Percentiles rank a stretch among this genome's conserved stretches.
phyloP scores from a whole-genome alignment of 73 alveolate species.

The Tetrahymena malaccensis region DNA sequence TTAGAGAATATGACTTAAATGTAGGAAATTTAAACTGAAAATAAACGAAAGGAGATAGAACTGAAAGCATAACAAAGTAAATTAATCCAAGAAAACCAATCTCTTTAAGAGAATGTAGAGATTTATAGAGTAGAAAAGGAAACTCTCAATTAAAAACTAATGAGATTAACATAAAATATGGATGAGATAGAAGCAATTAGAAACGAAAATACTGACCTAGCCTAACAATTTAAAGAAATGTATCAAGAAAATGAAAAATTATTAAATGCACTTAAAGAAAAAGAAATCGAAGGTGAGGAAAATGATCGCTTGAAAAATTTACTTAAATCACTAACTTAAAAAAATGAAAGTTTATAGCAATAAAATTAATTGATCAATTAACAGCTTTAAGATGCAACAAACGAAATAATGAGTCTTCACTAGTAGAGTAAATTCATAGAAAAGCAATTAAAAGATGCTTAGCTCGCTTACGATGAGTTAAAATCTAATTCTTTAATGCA shows the following conservation, averaged over 20 bases:
- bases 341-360: neutral
- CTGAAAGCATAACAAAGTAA: neutral
- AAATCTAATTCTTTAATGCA: neutral
- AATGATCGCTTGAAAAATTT: neutral
- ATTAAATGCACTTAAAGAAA: neutral
- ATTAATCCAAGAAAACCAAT: neutral
- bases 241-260: neutral
- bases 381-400: neutral
- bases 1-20: neutral
- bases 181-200: neutral
- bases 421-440: neutral
- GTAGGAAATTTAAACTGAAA: neutral
- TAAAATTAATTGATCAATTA: neutral
- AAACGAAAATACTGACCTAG: neutral
- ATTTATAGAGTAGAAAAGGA: neutral
- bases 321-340: neutral
- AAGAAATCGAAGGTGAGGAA: neutral
- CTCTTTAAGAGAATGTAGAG: neutral
- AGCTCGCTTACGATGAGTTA: neutral
- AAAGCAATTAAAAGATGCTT: neutral
- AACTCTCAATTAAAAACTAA: neutral
- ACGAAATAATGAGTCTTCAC: neutral
- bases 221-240: neutral
- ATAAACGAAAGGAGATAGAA: neutral
- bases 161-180: neutral